Percentiles rank a stretch among this genome's conserved stretches.
Evolutionary conservation across 257 asterid genomes (phyloP).

Genomic region (Eustoma russellianum): DNA sequence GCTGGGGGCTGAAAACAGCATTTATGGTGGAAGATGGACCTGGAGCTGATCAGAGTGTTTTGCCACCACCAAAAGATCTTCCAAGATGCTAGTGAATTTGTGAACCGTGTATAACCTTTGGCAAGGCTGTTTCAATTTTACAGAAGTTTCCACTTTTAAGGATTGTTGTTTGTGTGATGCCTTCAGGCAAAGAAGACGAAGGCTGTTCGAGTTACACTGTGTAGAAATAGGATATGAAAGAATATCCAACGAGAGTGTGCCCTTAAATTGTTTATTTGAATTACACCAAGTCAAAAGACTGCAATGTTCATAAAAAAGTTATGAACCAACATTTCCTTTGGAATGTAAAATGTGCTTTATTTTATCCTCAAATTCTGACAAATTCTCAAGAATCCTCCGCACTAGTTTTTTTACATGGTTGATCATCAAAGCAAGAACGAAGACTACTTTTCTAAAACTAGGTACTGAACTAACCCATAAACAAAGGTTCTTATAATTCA

Average conservation of each 20-base stretch:
- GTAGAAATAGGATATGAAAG: background rate
- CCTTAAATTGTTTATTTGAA: no score
- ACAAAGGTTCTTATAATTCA: no score
- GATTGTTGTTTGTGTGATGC: constrained; percentile 2
- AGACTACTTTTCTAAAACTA: no score
- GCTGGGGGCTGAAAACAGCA: constrained; percentile 57
- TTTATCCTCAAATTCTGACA: no score
- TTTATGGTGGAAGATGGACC: constrained; percentile 52
- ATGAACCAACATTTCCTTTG: background rate
- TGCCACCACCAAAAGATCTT: constrained; percentile 54
- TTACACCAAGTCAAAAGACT: background rate
- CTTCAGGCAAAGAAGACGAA: background rate
- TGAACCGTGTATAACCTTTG: background rate
- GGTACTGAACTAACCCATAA: no score
- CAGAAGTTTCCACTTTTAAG: background rate
- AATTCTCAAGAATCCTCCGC: no score
- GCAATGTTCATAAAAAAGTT: background rate
- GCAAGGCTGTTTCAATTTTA: background rate
- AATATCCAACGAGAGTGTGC: background rate
- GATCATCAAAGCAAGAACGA: no score
- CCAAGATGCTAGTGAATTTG: constrained; percentile 27
- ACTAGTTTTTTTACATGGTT: no score
- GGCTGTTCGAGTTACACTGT: background rate
- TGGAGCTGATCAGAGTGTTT: constrained; percentile 29
- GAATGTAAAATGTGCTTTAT: no score